Base-by-base conservation (phyloP, 371 early-diverging fungal genomes). In the Mortierella sp. region DNA sequence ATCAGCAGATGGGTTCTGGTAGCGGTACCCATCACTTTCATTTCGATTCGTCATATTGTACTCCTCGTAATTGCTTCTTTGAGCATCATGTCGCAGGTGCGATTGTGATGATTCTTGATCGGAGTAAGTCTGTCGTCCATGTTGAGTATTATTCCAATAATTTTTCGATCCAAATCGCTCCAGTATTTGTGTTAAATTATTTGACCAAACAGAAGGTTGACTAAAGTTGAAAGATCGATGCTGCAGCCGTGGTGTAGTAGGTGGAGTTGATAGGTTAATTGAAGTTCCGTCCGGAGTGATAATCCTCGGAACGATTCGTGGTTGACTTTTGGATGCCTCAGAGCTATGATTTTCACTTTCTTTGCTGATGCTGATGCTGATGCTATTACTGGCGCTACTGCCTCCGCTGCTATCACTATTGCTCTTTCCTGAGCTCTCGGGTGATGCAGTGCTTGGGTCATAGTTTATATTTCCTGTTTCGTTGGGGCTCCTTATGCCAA, bases 261-360 rank as follows among this genome's bases (percentile, higher is more conserved):
- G 63, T 34, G 76, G 70, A n/a, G 70, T 70, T 19, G 76, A 70
- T 1, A 75, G 70, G 26, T 70, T 69, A 37, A 70, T 62, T n/a
- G 76, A 75, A 1, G 66, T 57, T 23, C 70, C 70, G 55, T 75
- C 70, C 0, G 70, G 76, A 17, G 70, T 66, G 19, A 75, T 54
- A 56, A 75, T 69, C 47, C 70, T 59, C 2, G 76, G 76, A 17
- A 75, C 29, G 28, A 17, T 47, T 19, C 68, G 76, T 42, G 51
- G 63, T 43, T 59, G 58, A 6, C 49, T 8, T 35, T 61, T 61
- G 28, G 42, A 19, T 29, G 10, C n/a, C 19, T 55, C 55, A 23
- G 55, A 29, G 13, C 22, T 37, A 40, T 40, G 13, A 23, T 59
- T 12, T 4, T 61, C 45, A 32, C 22, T 61, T 10, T 28, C 61